Conservation (phyloP, 305 asterid species). For the Rubia peregrina region DNA sequence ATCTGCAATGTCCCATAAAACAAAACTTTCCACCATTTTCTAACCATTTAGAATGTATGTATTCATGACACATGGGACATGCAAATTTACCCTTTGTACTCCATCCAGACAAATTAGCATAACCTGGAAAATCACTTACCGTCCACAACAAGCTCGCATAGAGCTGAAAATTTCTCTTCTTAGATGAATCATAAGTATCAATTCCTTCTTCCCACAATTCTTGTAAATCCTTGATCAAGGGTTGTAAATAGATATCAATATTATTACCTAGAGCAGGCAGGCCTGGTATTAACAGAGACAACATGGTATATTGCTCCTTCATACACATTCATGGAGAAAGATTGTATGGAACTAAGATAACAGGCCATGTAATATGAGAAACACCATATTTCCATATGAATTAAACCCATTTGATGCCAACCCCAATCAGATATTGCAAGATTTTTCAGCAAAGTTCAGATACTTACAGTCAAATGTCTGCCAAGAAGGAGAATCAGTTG, state of each 20-base stretch:
- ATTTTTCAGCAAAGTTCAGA: background rate
- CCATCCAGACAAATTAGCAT: conserved; percentile 12
- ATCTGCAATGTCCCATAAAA: background rate
- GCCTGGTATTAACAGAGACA: conserved; percentile 7
- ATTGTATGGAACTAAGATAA: conserved; percentile 15
- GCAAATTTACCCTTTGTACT: conserved; percentile 4
- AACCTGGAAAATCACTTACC: conserved; percentile 10
- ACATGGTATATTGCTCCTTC: conserved; percentile 4
- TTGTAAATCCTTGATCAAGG: conserved; percentile 11
- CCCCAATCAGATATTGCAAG: conserved; percentile 18
- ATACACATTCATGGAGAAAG: conserved; percentile 15
- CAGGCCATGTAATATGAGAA: conserved; percentile 17
- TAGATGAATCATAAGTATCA: conserved; percentile 11
- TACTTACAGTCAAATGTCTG: background rate
- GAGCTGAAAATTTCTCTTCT: background rate
- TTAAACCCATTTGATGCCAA: conserved; percentile 18
- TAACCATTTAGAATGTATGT: background rate
- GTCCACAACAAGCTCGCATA: conserved; percentile 4
- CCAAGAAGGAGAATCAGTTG: conserved; percentile 11
- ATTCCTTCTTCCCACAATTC: conserved; percentile 13
- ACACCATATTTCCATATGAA: conserved; percentile 11
- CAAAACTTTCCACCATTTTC: background rate
- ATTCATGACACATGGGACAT: background rate
- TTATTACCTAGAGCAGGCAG: conserved; percentile 10
- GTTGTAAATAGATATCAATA: conserved; percentile 19